Percentiles rank a stretch among this genome's conserved stretches.
phyloP scores from a whole-genome alignment of 83 land plant species.

The Diphasiastrum complanatum region DNA sequence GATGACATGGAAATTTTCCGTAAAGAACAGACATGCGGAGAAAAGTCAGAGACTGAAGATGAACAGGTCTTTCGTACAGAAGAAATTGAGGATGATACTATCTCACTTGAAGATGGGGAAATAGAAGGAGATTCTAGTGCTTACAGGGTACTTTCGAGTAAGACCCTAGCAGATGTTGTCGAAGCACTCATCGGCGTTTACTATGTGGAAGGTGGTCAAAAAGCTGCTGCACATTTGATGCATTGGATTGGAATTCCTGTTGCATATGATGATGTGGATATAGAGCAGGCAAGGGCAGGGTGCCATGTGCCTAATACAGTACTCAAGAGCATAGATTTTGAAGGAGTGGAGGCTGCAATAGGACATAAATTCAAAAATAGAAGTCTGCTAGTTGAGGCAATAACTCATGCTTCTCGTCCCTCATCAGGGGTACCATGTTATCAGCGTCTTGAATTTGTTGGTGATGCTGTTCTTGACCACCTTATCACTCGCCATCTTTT shows the following conservation, averaged over 20 bases:
- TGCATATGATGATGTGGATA: conserved; percentile 57
- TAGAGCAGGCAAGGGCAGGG: conserved; percentile 33
- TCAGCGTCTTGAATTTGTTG: conserved; percentile 92
- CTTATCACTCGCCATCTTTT: conserved; percentile 85
- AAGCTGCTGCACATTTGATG: conserved; percentile 88
- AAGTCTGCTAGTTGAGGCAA: conserved; percentile 83
- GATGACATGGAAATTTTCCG: conserved; percentile 26
- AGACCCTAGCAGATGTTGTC: conserved; percentile 97
- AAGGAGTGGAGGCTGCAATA: conserved; percentile 53
- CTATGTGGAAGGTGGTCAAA: conserved; percentile 93
- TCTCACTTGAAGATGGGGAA: conserved; percentile 83
- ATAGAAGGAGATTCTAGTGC: conserved; percentile 84
- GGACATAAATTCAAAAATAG: conserved; percentile 51
- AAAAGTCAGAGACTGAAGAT: conserved; percentile 8
- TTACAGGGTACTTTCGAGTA: conserved; percentile 94
- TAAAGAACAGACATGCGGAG: conserved; percentile 11
- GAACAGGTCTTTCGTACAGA: conserved; percentile 11
- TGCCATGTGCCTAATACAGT: conserved; percentile 64
- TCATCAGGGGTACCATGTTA: conserved; percentile 96
- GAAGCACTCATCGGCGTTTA: conserved; percentile 96
- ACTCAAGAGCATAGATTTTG: conserved; percentile 73
- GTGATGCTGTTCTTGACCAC: conserved; percentile 98
- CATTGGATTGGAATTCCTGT: conserved; percentile 93
- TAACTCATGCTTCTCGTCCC: conserved; percentile 96
- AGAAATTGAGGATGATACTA: conserved; percentile 32